A percentile compares a stretch with the other conserved stretches of the same genome.
These are phyloP conservation scores for Coemansia sp. DNA, from an alignment of 371 early-diverging fungal genomes.

Conservation along the genomic window DNA sequence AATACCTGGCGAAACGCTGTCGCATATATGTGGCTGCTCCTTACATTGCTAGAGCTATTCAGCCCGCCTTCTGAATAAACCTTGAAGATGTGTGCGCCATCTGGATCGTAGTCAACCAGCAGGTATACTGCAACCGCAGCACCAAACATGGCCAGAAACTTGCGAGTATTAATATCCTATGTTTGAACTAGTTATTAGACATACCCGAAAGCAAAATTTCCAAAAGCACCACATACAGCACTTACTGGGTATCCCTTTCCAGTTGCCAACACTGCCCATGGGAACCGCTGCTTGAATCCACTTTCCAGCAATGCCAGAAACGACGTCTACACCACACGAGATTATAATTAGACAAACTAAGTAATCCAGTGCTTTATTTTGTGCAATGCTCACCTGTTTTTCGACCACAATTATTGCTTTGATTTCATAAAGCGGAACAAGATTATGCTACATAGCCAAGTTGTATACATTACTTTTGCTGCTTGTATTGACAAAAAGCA, in stretches of 20 bases:
- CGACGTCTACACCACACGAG: slow-evolving; percentile 18
- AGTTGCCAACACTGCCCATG: slow-evolving; percentile 22
- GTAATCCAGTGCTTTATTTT: not conserved
- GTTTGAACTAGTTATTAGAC: not conserved
- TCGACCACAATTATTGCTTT: slow-evolving; percentile 26
- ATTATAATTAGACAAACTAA: not conserved
- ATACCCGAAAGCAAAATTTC: not conserved
- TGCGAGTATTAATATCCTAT: slow-evolving; percentile 44
- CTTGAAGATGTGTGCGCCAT: slow-evolving; percentile 43
- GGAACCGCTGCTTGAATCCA: slow-evolving; percentile 26
- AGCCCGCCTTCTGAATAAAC: slow-evolving; percentile 37
- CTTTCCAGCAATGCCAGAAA: slow-evolving; percentile 36
- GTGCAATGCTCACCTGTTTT: slow-evolving; percentile 23
- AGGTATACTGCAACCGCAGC: slow-evolving; percentile 1
- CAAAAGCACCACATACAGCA: not conserved
- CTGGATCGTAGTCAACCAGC: slow-evolving; percentile 43
- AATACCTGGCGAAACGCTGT: not conserved
- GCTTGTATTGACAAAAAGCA: not conserved
- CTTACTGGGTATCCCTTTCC: slow-evolving; percentile 46
- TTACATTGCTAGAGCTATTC: slow-evolving; percentile 8
- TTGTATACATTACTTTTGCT: not conserved
- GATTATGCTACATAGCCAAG: slow-evolving; percentile 10
- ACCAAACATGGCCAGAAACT: slow-evolving; percentile 16
- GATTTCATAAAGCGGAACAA: not conserved
- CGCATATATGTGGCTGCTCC: not conserved